Conservation (phyloP, 169 alveolate genomes). For the Eimeria acervulina region DNA sequence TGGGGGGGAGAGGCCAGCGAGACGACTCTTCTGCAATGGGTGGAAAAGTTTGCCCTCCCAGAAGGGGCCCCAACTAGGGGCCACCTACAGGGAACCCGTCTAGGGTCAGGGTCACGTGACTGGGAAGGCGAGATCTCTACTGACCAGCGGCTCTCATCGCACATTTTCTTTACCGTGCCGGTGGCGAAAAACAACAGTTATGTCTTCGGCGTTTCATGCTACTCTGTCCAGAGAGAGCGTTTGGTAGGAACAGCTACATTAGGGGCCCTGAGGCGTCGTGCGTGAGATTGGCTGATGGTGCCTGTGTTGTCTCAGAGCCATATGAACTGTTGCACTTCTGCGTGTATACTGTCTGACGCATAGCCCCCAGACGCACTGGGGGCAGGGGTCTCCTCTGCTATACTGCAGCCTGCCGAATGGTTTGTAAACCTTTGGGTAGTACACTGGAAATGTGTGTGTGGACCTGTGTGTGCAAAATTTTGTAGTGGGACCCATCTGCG, state of each 20-base stretch:
- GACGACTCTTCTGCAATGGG: slow-evolving; percentile 61
- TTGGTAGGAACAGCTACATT: slow-evolving; percentile 9
- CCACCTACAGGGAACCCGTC: neutral
- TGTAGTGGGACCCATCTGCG: slow-evolving; percentile 57
- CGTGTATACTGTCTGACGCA: neutral
- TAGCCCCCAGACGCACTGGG: neutral
- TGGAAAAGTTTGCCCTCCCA: slow-evolving; percentile 55
- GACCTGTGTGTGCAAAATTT: neutral
- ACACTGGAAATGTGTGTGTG: neutral
- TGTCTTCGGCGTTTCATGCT: slow-evolving; percentile 65
- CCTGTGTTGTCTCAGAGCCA: neutral
- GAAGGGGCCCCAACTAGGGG: slow-evolving; percentile 23
- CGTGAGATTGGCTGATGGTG: neutral
- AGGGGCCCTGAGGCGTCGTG: neutral
- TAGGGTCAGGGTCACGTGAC: neutral
- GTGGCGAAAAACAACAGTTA: slow-evolving; percentile 6
- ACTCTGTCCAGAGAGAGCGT: slow-evolving; percentile 43
- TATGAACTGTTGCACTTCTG: neutral
- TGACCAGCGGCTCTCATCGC: slow-evolving; percentile 57
- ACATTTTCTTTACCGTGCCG: slow-evolving; percentile 66
- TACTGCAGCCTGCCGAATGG: neutral
- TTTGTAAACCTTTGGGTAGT: neutral
- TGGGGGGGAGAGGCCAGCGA: neutral
- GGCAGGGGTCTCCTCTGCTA: neutral
- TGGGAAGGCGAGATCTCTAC: neutral